Base-by-base conservation (phyloP, 805 yeast species). In the Kuraishia capsulata region DNA sequence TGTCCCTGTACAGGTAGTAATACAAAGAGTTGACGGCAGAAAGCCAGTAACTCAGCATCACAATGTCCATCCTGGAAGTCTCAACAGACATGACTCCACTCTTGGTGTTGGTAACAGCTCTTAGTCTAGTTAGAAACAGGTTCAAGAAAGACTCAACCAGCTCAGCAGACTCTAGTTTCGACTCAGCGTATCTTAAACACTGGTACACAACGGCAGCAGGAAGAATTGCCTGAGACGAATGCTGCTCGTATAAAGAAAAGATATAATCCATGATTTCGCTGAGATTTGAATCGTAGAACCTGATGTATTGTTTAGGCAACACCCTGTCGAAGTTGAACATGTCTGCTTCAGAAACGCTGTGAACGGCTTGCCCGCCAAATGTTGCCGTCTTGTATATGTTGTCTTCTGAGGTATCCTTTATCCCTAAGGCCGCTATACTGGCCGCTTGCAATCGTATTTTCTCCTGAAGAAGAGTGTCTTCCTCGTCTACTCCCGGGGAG, bases 41-140 rank as follows among this genome's bases (percentile, higher is more conserved):
- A 28, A 92, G 71, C 97, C 97, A 92, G 55, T 87, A 90, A 37
- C 95, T 81, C 44, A 81, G 69, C 30, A 70, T 53, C 14, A 83
- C 83, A 39, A 82, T 78, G 51, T 83, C 90, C 24, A 79, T 81
- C 25, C 52, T 54, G 36, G 55, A 52, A 44, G 57, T 57, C 32
- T 47, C 52, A 62, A 64, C 61, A 31, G 69, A 63, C 30, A 23
- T 17, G 9, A 73, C 75, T 1, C 84, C 85, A 14, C 81, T 69
- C 44, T 71, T 73, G 1, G 83, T 71, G 37, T 75, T 67, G 2
- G 81, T 70, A 5, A 72, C 71, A 3, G 82, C 60, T 46, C 85
- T 61, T 14, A 82, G 70, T 48, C 81, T 70, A 1, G 82, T 71
- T 21, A 76, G 62, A 40, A 81, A 76, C 34, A 81, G 64, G 39